Evolutionary conservation across 1,284 basidiomycete genomes (phyloP), one percentile per base, ranked within the genome.

Genomic region (Ganoderma leucocontextum): DNA sequence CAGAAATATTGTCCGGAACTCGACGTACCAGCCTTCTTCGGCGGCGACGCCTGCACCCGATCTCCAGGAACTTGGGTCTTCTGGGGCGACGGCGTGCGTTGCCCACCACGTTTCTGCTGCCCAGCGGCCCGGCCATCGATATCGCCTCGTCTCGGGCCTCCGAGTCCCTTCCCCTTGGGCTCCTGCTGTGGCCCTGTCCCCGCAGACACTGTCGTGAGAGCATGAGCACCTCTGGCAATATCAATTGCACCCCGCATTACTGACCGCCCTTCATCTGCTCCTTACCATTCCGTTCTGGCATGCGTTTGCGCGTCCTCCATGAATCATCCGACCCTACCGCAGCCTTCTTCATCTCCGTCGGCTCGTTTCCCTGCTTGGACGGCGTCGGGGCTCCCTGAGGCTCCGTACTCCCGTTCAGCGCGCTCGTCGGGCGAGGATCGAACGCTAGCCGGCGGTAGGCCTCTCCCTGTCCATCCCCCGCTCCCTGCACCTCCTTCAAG

Each of bases 401-500:
- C 63, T 19, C 36, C 9, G 55, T 52, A 29, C 55, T 62, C 17
- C 41, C 42, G 44, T 41, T 59, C 13, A 38, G 52, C 62, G 61
- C 68, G 39, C 44, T 35, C 49, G 35, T 60, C 39, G 60, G 66
- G 66, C 63, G 60, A 47, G 52, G 69, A 67, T 70, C 69, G 69
- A 62, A 53, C 44, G 47, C 22, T 25, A 49, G 47, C 22, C 29
- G 29, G 29, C 57, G 61, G 33, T 44, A 4, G 13, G 60, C 4
- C 38, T 22, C 22, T 22, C 44, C 44, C 9, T 25, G 36, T 38
- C 49, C 38, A 52, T 10, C 33, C 17, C 19, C 55, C 35, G 33
- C 55, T 7, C 4, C n/a, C 17, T 38, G 17, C 33, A 7, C 10
- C 55, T 58, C 19, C 33, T 58, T 57, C 33, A 8, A 17, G 33